phyloP scores from a whole-genome alignment of 1,284 basidiomycete species.

The Cutaneotrichosporon sp. region DNA sequence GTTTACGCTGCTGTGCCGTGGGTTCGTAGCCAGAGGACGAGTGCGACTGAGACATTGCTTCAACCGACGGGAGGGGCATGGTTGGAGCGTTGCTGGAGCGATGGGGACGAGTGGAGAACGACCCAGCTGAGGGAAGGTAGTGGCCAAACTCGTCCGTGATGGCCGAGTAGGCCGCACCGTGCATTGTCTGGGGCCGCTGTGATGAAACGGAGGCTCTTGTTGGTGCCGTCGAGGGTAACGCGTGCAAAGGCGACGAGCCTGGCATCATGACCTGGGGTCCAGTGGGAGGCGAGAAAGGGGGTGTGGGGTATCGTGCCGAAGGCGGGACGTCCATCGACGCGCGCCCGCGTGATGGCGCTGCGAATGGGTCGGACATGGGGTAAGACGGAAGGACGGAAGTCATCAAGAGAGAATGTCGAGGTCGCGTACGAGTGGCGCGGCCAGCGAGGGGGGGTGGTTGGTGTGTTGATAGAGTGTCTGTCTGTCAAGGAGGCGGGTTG shows the following conservation, averaged over 20 bases:
- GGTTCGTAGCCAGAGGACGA: slow-evolving; percentile 20
- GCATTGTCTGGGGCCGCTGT: slow-evolving; percentile 16
- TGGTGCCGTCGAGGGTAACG: slow-evolving; percentile 21
- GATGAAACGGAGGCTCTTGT: slow-evolving; percentile 24
- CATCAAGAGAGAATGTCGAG: slow-evolving; percentile 8
- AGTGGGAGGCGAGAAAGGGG: slow-evolving; percentile 18
- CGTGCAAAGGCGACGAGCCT: slow-evolving; percentile 13
- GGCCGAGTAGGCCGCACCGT: slow-evolving; percentile 17
- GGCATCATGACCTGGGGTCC: slow-evolving; percentile 7
- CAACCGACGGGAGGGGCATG: slow-evolving; percentile 35
- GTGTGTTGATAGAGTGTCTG: neutral
- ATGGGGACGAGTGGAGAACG: slow-evolving; percentile 7
- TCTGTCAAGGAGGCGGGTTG: neutral
- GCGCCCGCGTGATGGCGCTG: slow-evolving; percentile 18
- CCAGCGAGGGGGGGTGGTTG: neutral
- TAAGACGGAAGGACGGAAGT: slow-evolving; percentile 20
- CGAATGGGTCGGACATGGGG: slow-evolving; percentile 27
- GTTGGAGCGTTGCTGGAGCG: slow-evolving; percentile 31
- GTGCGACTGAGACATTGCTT: slow-evolving; percentile 16
- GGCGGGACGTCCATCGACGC: slow-evolving; percentile 20
- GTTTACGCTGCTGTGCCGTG: slow-evolving; percentile 28
- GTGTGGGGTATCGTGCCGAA: slow-evolving; percentile 18
- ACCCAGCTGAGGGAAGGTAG: slow-evolving; percentile 14
- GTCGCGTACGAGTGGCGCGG: neutral
- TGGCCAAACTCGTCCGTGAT: slow-evolving; percentile 27